These are phyloP conservation scores for Alopecurus myosuroides DNA, from an alignment of 176 grass and related monocot species.

Conservation along the genomic window DNA sequence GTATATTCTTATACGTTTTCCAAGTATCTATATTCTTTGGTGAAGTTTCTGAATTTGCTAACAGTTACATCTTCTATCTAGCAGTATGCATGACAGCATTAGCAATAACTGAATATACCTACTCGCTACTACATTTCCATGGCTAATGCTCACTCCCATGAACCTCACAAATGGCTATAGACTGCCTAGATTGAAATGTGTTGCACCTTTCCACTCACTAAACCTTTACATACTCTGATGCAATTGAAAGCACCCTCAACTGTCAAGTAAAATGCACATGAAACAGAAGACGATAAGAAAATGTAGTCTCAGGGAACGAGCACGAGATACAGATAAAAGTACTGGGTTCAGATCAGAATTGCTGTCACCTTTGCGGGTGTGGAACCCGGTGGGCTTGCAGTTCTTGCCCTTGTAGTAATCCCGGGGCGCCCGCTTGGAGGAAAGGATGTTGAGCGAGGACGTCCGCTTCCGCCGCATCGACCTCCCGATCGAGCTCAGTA, in stretches of 20 bases:
- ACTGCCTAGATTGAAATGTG: not conserved
- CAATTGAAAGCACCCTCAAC: not conserved
- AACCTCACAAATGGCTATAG: not conserved
- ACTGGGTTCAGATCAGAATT: not conserved
- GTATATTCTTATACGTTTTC: not conserved
- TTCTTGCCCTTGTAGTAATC: conserved; percentile 99
- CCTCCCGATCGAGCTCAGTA: conserved; percentile 57
- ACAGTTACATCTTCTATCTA: not conserved
- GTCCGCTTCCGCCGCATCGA: conserved; percentile 70
- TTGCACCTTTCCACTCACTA: not conserved
- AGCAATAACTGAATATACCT: not conserved
- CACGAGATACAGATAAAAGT: not conserved
- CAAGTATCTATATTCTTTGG: not conserved
- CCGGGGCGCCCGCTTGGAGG: conserved; percentile 79
- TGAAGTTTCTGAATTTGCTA: not conserved
- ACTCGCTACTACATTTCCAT: not conserved
- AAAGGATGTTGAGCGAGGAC: conserved; percentile 82
- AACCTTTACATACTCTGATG: not conserved
- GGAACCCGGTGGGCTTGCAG: conserved; percentile 94
- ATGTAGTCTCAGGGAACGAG: not conserved
- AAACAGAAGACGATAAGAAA: not conserved
- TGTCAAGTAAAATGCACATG: not conserved
- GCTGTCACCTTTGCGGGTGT: conserved; percentile 92
- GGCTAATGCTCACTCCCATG: not conserved
- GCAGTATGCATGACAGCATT: not conserved